Evolutionary conservation across 1,284 basidiomycete species (phyloP), one percentile per base, ranked within the genome.

Genomic region (Leccinum griseonigrum): DNA sequence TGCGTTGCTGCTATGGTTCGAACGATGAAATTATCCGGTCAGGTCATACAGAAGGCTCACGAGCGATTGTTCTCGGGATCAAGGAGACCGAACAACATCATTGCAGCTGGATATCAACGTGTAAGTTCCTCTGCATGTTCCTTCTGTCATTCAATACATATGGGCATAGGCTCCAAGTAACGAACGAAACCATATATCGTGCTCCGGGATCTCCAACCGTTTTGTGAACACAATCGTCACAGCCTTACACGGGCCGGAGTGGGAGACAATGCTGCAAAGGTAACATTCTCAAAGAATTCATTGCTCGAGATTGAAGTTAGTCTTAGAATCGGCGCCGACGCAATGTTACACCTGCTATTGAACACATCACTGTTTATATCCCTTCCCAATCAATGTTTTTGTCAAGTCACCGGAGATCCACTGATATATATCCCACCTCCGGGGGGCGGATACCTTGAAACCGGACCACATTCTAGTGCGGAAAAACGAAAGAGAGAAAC

Each of bases 211-310:
- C 54, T 80, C 77, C 26, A 92, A 87, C 70, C 80, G 78, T 58
- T 87, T 85, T 66, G 78, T 90, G 28, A 95, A 95, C 70, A 93
- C 93, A 0, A 82, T 86, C 34, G 78, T 92, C 46, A 88, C 87
- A 6, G 82, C 82, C 0, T 76, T 95, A 9, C 81, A 87, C 61
- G 80, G 80, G 0, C 77, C 79, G 0, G 85, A 88, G 63, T 95
- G 92, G 93, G 80, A 84, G 56, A 71, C 69, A 2, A 76, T 95
- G 11, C 77, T 92, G 4, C 74, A 81, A 48, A 81, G 85, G 91
- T 90, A 58, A 57, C 76, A 63, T 7, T 50, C 53, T 54, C 32
- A 56, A 59, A 53, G 5, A 32, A 29, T 60, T 6, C 46, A 11
- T 9, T 38, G 52, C 32, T 50, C 46, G 58, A 43, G 10, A 53